Conservation (phyloP, 495 filamentous ascomycete species). For the Xylaria curta region DNA sequence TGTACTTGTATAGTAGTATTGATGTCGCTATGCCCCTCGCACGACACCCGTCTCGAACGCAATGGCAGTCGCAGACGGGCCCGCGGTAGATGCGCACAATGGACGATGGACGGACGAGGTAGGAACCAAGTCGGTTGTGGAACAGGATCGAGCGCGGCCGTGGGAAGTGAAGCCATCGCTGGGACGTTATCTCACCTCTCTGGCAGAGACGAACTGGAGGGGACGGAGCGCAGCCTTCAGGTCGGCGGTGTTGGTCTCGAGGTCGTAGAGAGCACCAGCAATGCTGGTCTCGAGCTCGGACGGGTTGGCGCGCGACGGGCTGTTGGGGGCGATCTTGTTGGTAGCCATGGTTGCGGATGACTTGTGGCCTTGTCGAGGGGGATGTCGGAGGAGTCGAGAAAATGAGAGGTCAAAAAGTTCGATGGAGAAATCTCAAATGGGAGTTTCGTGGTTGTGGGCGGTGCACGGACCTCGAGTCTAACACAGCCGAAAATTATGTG, state of each 20-base stretch:
- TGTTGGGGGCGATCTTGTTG: constrained; percentile 98
- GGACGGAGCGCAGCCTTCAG: constrained; percentile 91
- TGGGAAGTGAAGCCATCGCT: constrained; percentile 25
- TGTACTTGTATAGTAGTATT: constrained; percentile 42
- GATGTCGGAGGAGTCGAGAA: constrained; percentile 24
- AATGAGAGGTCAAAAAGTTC: constrained; percentile 14
- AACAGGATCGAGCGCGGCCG: constrained; percentile 49
- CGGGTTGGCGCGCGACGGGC: constrained; percentile 88
- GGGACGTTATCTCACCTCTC: constrained; percentile 81
- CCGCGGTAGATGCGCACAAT: constrained; percentile 24
- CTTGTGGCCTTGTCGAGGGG: constrained; percentile 27
- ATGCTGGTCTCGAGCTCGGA: constrained; percentile 95
- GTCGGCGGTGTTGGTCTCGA: constrained; percentile 97
- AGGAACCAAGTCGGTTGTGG: constrained; percentile 38
- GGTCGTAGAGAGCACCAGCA: constrained; percentile 92
- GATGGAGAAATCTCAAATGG: constrained; percentile 29
- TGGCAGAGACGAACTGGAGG: constrained; percentile 95
- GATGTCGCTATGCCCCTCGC: constrained; percentile 39
- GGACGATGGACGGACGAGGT: constrained; percentile 30
- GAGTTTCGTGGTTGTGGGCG: constrained; percentile 29
- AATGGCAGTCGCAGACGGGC: constrained; percentile 29
- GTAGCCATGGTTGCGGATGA: constrained; percentile 64
- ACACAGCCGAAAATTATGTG: constrained; percentile 9
- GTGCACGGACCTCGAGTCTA: constrained; percentile 23
- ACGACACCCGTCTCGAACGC: constrained; percentile 21